A percentile compares a stretch with the other conserved stretches of the same genome.
These are phyloP conservation scores for Trichoderma guizhouense DNA, from an alignment of 2,329 filamentous ascomycete species.

Conservation along the genomic window DNA sequence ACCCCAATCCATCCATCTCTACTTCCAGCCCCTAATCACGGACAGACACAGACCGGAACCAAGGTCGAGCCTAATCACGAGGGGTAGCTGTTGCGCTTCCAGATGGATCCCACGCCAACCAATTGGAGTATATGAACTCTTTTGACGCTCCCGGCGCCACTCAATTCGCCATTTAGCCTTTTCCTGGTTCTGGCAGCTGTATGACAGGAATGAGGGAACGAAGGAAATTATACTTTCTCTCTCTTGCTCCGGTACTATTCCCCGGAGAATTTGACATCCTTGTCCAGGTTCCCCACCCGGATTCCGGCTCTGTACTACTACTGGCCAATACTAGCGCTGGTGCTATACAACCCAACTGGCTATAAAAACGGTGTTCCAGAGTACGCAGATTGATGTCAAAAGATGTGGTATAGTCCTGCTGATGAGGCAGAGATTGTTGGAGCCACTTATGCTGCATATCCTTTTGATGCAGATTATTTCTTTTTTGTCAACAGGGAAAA, in stretches of 20 bases:
- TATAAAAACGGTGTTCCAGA: neutral
- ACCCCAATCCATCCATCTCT: slow-evolving; percentile 54
- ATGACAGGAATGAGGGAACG: neutral
- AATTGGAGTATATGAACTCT: neutral
- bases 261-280: neutral
- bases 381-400: neutral
- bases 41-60: slow-evolving; percentile 66
- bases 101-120: slow-evolving; percentile 32
- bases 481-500: neutral
- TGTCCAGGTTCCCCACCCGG: neutral
- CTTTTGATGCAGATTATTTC: neutral
- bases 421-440: neutral
- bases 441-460: neutral
- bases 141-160: slow-evolving; percentile 35
- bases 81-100: slow-evolving; percentile 38
- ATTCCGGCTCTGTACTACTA: neutral
- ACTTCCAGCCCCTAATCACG: slow-evolving; percentile 55
- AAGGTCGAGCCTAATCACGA: slow-evolving; percentile 60
- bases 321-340: neutral
- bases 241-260: neutral
- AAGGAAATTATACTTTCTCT: neutral
- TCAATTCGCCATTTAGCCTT: slow-evolving; percentile 42
- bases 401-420: neutral
- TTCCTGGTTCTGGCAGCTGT: neutral
- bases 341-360: neutral